Evolutionary conservation across 1,284 basidiomycete genomes (phyloP).

Genomic region (Melampsora occidentalis): DNA sequence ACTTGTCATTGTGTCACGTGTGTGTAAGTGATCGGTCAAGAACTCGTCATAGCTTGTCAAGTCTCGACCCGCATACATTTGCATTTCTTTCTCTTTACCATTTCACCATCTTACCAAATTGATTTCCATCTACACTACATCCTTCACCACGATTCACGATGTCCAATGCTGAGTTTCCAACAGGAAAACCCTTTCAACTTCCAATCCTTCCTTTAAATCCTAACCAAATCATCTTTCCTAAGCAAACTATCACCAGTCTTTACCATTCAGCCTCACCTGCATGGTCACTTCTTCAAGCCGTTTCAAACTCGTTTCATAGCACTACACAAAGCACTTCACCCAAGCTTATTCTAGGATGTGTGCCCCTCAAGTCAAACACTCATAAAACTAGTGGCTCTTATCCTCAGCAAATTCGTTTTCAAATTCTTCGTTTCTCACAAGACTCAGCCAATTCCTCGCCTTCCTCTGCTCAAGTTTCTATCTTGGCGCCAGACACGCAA

Average conservation of each 20-base stretch:
- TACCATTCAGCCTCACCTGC: conserved; percentile 5
- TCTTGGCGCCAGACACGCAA: background rate
- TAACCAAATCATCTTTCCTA: conserved; percentile 22
- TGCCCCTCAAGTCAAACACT: conserved; percentile 43
- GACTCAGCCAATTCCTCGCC: background rate
- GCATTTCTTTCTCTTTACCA: too few relatives aligned
- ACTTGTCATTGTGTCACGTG: too few relatives aligned
- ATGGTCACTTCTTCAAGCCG: background rate
- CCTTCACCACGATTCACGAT: too few relatives aligned
- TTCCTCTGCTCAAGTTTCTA: background rate
- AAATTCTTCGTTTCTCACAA: background rate
- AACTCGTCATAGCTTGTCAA: too few relatives aligned
- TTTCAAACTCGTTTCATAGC: background rate
- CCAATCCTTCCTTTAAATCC: conserved; percentile 12
- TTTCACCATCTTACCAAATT: too few relatives aligned
- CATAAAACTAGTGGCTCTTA: background rate
- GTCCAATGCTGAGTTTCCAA: too few relatives aligned
- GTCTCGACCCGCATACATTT: too few relatives aligned
- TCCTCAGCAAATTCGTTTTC: background rate
- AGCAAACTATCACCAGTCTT: conserved; percentile 13
- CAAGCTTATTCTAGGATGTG: conserved; percentile 45
- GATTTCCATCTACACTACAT: too few relatives aligned
- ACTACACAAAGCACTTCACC: background rate
- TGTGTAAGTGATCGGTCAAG: too few relatives aligned
- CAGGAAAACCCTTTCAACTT: background rate